Evolutionary conservation across 129 eudicot species (phyloP).

Genomic region (Ambrosia trifida): DNA sequence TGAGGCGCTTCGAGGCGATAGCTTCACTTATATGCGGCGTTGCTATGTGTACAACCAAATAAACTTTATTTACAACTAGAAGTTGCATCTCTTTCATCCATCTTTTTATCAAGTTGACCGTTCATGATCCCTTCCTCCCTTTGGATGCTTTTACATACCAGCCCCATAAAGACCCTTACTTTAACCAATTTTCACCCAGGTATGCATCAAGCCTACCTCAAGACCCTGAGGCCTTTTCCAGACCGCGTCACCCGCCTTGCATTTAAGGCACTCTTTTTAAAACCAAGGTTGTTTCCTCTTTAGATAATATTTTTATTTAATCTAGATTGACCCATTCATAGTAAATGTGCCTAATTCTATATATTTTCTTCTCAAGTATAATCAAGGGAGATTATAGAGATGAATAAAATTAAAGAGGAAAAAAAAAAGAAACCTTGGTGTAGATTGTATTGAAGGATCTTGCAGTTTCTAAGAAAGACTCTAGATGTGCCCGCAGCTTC

Average conservation of each 20-base stretch:
- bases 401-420: neutral
- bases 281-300: neutral
- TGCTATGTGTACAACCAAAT: too few species aligned
- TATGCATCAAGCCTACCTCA: too few species aligned
- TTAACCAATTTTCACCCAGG: too few species aligned
- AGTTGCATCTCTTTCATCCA: neutral
- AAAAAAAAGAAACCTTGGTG: conserved; percentile 61
- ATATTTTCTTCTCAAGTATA: neutral
- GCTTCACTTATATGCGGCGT: too few species aligned
- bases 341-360: neutral
- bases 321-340: neutral
- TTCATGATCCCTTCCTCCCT: too few species aligned
- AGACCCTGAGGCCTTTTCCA: too few species aligned
- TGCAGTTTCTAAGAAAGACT: conserved; percentile 91
- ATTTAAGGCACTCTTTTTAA: too few species aligned
- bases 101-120: neutral
- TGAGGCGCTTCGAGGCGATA: too few species aligned
- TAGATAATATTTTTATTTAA: conserved; percentile 1
- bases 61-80: too few species aligned
- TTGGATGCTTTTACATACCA: too few species aligned
- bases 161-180: too few species aligned
- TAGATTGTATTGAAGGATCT: conserved; percentile 93
- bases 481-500: conserved; percentile 77
- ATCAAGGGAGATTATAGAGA: neutral
- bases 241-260: too few species aligned